A percentile compares a stretch with the other conserved stretches of the same genome.
These are phyloP conservation scores for Fusarium mundagurra DNA, from an alignment of 2,329 filamentous ascomycete genomes.

Conservation along the genomic window DNA sequence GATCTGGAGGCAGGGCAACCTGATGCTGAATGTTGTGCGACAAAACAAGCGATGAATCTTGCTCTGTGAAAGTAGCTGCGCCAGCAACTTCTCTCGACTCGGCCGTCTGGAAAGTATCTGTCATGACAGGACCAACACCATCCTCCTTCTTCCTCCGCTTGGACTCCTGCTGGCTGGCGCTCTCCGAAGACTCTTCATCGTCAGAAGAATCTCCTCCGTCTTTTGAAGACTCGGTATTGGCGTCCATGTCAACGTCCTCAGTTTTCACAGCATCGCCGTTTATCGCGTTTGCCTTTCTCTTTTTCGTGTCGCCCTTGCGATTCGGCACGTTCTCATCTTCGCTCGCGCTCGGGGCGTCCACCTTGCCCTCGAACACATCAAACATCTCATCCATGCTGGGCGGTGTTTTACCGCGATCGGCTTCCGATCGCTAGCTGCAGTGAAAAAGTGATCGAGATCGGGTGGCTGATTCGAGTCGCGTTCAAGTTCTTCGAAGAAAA, in stretches of 20 bases:
- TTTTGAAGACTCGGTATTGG: conserved; percentile 55
- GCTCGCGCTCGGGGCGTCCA: conserved; percentile 51
- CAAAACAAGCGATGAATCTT: conserved; percentile 80
- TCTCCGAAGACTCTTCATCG: conserved; percentile 52
- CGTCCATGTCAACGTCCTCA: conserved; percentile 47
- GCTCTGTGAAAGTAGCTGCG: conserved; percentile 72
- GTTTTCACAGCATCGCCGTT: conserved; percentile 29
- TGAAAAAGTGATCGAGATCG: conserved; percentile 28
- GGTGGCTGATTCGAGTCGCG: conserved; percentile 6
- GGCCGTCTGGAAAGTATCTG: conserved; percentile 94
- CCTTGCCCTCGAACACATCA: conserved; percentile 79
- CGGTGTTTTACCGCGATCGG: conserved; percentile 23
- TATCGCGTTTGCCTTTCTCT: conserved; percentile 82
- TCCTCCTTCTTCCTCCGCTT: conserved; percentile 68
- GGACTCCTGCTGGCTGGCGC: conserved; percentile 65
- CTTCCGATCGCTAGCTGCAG: conserved; percentile 14
- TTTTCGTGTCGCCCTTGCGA: conserved; percentile 73
- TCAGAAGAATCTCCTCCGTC: conserved; percentile 47
- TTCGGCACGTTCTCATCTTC: conserved; percentile 55
- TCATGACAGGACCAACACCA: conserved; percentile 80
- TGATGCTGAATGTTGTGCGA: conserved; percentile 99
- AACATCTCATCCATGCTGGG: conserved; percentile 79
- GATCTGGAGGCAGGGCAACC: conserved; percentile 91
- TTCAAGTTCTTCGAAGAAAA: not conserved
- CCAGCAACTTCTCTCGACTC: conserved; percentile 90